Percentiles rank a stretch among this genome's conserved stretches.
Conservation (phyloP, 2,329 filamentous ascomycete genomes). For the Fusarium anthophilum region DNA sequence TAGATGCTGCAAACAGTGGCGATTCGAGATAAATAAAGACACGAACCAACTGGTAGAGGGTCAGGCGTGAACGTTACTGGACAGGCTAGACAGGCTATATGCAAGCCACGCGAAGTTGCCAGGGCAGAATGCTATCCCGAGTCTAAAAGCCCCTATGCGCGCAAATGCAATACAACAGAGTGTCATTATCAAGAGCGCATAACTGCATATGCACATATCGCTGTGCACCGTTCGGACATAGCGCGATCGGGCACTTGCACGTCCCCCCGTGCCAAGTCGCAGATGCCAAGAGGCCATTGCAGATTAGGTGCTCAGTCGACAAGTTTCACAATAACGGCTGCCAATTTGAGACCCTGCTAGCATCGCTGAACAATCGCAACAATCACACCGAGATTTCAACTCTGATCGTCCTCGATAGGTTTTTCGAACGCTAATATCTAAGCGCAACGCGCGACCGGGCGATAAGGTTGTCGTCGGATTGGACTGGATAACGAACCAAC, state of each 20-base stretch:
- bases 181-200: conserved; percentile 4
- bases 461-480: neutral
- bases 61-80: conserved; percentile 1
- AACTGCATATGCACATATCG: neutral
- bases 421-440: neutral
- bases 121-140: conserved; percentile 16
- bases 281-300: conserved; percentile 14
- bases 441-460: neutral
- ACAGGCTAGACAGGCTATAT: neutral
- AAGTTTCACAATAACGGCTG: conserved; percentile 30
- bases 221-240: neutral
- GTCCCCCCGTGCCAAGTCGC: conserved; percentile 11
- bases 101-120: conserved; percentile 17
- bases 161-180: neutral
- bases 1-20: conserved; percentile 8
- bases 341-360: conserved; percentile 12
- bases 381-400: conserved; percentile 22
- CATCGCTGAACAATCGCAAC: neutral
- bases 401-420: neutral
- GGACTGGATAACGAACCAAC: neutral
- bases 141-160: neutral
- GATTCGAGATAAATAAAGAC: conserved; percentile 22
- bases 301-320: conserved; percentile 14
- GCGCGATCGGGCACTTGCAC: conserved; percentile 7
- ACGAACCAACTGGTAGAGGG: conserved; percentile 16